These are phyloP conservation scores for Trametes cinnabarina DNA, from an alignment of 768 basidiomycete genomes.

Conservation along the genomic window DNA sequence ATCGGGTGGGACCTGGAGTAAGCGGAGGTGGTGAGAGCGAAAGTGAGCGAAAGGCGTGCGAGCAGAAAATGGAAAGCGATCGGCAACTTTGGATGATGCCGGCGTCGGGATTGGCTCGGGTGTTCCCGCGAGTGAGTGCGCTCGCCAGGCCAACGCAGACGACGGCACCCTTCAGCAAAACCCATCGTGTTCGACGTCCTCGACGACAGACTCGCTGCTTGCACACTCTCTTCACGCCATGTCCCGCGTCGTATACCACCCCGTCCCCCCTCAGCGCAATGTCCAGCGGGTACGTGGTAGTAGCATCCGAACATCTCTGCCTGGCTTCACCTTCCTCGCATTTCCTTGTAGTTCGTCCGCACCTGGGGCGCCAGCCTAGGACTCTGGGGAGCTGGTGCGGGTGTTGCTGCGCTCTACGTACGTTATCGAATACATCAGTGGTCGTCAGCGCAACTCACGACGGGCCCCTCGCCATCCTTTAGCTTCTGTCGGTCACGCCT, in stretches of 20 bases:
- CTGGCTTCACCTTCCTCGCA: background rate
- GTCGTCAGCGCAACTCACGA: background rate
- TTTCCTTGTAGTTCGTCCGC: conserved; percentile 26
- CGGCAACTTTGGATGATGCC: conserved; percentile 18
- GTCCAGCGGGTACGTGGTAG: conserved; percentile 22
- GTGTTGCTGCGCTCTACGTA: conserved; percentile 68
- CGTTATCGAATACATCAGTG: conserved; percentile 24
- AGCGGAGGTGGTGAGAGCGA: conserved; percentile 5
- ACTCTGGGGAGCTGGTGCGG: conserved; percentile 71
- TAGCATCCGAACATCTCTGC: background rate
- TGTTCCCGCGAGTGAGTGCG: conserved; percentile 10
- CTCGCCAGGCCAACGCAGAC: conserved; percentile 3
- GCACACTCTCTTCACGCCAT: conserved; percentile 22
- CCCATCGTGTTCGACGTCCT: conserved; percentile 6
- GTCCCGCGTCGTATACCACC: conserved; percentile 36
- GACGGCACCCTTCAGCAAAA: conserved; percentile 6
- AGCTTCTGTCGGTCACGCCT: conserved; percentile 84
- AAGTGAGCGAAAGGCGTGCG: background rate
- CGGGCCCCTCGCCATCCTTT: conserved; percentile 11
- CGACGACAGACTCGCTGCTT: background rate
- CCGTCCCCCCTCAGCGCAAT: conserved; percentile 26
- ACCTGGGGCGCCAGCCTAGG: conserved; percentile 61
- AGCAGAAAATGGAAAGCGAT: conserved; percentile 6
- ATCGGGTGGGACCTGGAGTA: background rate
- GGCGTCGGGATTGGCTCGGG: conserved; percentile 14